Evolutionary conservation across 164 flowering plant species (phyloP).

Genomic region (Stephania japonica): DNA sequence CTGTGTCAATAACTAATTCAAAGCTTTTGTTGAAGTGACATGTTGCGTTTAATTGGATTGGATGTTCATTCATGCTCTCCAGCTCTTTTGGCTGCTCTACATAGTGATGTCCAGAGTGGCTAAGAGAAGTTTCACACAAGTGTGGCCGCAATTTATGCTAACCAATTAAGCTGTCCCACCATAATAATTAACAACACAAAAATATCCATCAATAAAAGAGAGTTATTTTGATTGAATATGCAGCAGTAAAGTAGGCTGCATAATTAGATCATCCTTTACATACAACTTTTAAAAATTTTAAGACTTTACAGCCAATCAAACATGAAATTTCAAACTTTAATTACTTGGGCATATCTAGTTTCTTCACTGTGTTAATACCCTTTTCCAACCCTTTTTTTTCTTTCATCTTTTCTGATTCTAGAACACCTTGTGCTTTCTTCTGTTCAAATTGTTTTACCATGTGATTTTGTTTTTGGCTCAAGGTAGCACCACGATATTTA

Average conservation of each 20-base stretch:
- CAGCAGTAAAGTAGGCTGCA: background rate
- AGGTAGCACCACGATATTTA: too few species aligned
- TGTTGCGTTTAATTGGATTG: background rate
- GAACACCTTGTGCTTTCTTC: background rate
- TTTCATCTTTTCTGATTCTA: background rate
- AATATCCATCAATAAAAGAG: background rate
- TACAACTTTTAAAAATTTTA: background rate
- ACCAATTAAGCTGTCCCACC: background rate
- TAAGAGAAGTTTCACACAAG: background rate
- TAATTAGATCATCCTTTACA: background rate
- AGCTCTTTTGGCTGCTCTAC: background rate
- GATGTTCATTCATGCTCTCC: background rate
- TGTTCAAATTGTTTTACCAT: background rate
- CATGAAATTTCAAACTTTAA: too few species aligned
- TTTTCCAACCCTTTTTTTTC: background rate
- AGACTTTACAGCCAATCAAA: background rate
- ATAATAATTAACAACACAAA: background rate
- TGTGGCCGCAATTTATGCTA: constrained; percentile 4
- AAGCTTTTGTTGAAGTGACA: background rate
- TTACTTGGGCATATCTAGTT: background rate
- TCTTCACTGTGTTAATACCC: background rate
- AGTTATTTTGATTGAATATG: background rate
- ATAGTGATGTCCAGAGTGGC: background rate
- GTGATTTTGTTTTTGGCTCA: background rate
- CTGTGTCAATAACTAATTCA: too few species aligned